Evolutionary conservation across 2,329 filamentous ascomycete genomes (phyloP), one percentile per base, ranked within the genome.

Genomic region (Helicocarpus griseus): DNA sequence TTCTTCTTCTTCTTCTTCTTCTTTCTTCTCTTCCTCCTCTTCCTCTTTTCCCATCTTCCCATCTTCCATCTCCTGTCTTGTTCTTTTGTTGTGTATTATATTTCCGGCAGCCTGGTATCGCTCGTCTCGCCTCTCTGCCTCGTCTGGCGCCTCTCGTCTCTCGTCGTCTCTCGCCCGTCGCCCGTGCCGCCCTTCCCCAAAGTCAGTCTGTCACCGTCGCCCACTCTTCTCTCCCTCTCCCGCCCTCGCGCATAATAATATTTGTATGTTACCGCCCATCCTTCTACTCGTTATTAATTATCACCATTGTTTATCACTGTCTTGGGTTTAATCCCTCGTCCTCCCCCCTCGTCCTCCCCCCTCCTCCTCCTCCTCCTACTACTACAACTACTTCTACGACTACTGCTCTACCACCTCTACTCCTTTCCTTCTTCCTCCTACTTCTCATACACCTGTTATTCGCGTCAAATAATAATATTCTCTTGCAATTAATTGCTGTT

Each of bases 61-160:
- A 48, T 45, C 26, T 40, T 46, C 22, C 39, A 33, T 40, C 44
- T 45, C n/a, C 43, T 33, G 9, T 39, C 28, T 19, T 21, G 29
- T 17, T 17, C 40, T 35, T 11, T 21, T 51, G 40, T 31, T 22
- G 39, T 46, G n/a, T 28, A 29, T 47, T 46, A 11, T 43, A 6
- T 19, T 33, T 9, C 43, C n/a, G 43, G 19, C 33, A 40, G 19
- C 13, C 35, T 28, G 38, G 38, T 39, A 46, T 49, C 36, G 38
- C 21, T 46, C 48, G 13, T 41, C 53, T n/a, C n/a, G n/a, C n/a
- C n/a, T n/a, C n/a, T 53, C 52, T 55, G 48, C 55, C 53, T 53
- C 43, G 57, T 56, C 55, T 53, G 54, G 53, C 55, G 54, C 50
- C 46, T 51, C 44, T 33, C 44, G 33, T 29, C 28, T 33, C 44